phyloP scores from a whole-genome alignment of 1,284 basidiomycete genomes.

The Inonotus obliquus region DNA sequence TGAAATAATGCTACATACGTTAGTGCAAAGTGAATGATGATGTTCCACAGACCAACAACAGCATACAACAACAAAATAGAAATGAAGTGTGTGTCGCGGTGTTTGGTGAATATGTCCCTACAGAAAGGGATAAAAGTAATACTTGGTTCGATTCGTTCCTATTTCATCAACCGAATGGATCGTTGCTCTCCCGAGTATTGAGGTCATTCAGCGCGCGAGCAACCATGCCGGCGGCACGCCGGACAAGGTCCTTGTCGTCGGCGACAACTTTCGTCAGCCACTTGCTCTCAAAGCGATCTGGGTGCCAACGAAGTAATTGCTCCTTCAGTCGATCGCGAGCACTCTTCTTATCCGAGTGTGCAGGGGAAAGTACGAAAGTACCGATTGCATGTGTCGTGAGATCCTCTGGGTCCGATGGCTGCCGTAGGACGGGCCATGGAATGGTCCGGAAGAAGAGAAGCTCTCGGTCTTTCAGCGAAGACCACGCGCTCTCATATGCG shows the following conservation, averaged over 20 bases:
- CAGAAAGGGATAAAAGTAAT: neutral
- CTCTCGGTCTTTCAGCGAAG: slow-evolving; percentile 32
- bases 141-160: neutral
- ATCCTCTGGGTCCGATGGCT: slow-evolving; percentile 50
- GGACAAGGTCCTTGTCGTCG: slow-evolving; percentile 39
- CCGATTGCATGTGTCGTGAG: slow-evolving; percentile 49
- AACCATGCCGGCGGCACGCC: slow-evolving; percentile 39
- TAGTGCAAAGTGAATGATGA: slow-evolving; percentile 9
- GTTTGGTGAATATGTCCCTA: neutral
- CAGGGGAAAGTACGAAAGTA: slow-evolving; percentile 53
- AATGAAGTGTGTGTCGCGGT: neutral
- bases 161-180: neutral
- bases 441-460: slow-evolving; percentile 29
- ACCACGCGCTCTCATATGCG: slow-evolving; percentile 55
- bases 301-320: slow-evolving; percentile 43
- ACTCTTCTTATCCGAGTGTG: slow-evolving; percentile 26
- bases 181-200: slow-evolving; percentile 10
- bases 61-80: neutral
- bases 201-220: slow-evolving; percentile 55
- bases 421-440: slow-evolving; percentile 66
- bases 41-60: neutral
- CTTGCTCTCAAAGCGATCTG: slow-evolving; percentile 39
- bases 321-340: slow-evolving; percentile 34
- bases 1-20: slow-evolving; percentile 18
- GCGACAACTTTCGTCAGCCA: slow-evolving; percentile 39